Percentiles rank a stretch among this genome's conserved stretches.
phyloP scores from a whole-genome alignment of 2,329 filamentous ascomycete genomes.

The Didymella arachidicola region DNA sequence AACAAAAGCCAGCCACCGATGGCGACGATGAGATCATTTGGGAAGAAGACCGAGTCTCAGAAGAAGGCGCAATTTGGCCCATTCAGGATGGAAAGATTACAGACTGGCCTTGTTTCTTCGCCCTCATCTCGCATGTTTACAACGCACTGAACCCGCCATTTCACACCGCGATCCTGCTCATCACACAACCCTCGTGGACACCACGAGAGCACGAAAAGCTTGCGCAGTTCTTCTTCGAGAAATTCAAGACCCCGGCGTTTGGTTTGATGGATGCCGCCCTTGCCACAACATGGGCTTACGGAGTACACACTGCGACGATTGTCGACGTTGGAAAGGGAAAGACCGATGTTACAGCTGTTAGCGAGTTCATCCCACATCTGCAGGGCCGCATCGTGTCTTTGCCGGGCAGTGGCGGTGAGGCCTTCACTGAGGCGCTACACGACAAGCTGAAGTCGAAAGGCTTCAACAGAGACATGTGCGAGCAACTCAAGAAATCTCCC shows the following conservation, averaged over 20 bases:
- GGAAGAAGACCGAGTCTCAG: constrained; percentile 87
- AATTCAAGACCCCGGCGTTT: constrained; percentile 92
- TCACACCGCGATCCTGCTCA: constrained; percentile 91
- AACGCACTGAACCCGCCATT: constrained; percentile 87
- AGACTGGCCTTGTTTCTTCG: constrained; percentile 92
- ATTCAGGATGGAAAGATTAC: constrained; percentile 81
- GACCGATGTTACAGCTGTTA: constrained; percentile 89
- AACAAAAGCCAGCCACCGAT: constrained; percentile 44
- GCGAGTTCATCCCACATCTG: constrained; percentile 80
- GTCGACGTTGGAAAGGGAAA: constrained; percentile 93
- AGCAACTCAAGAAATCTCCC: constrained; percentile 69
- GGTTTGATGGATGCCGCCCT: constrained; percentile 88
- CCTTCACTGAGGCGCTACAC: constrained; percentile 78
- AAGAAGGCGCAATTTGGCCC: constrained; percentile 90
- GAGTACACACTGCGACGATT: constrained; percentile 80
- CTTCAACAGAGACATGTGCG: constrained; percentile 69
- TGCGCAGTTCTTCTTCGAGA: constrained; percentile 95
- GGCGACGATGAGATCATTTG: constrained; percentile 70
- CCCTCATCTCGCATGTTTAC: constrained; percentile 91
- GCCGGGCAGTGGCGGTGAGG: constrained; percentile 80
- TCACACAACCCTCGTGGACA: constrained; percentile 90
- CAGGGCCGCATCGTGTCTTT: constrained; percentile 68
- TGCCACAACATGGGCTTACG: constrained; percentile 82
- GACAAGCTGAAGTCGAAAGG: constrained; percentile 68
- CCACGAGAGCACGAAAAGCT: constrained; percentile 85